A percentile compares a stretch with the other conserved stretches of the same genome.
Conservation (phyloP, 2,329 filamentous ascomycete species). For the Monosporascus sp. region DNA sequence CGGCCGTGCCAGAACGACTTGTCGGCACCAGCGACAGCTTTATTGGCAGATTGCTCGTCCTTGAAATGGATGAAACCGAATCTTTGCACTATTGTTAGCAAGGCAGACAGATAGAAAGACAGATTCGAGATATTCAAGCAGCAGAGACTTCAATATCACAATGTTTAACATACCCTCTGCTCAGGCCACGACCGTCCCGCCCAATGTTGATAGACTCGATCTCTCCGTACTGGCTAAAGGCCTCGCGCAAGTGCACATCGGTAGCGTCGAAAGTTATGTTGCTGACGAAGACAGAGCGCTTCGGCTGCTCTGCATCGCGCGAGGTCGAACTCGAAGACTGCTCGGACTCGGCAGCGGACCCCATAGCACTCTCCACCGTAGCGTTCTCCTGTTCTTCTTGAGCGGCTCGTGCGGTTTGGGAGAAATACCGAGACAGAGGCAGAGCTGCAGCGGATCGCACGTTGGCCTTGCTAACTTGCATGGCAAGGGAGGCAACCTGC, state of each 20-base stretch:
- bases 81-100: conserved; percentile 16
- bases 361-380: conserved; percentile 5
- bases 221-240: conserved; percentile 45
- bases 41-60: conserved; percentile 8
- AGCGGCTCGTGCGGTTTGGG: conserved; percentile 21
- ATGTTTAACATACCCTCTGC: conserved; percentile 26
- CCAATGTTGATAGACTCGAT: conserved; percentile 16
- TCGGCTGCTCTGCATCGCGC: no score
- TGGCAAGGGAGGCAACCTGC: conserved; percentile 22
- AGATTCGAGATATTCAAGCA: not conserved
- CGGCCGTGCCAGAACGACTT: conserved; percentile 31
- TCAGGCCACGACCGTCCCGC: conserved; percentile 23
- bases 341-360: not conserved
- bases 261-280: conserved; percentile 68
- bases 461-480: conserved; percentile 22
- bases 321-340: no score
- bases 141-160: not conserved
- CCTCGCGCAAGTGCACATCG: conserved; percentile 52
- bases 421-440: conserved; percentile 23
- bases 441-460: conserved; percentile 13
- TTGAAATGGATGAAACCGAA: conserved; percentile 25
- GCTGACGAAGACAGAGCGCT: conserved; percentile 55
- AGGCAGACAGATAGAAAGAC: not conserved
- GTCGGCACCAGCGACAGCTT: conserved; percentile 20
- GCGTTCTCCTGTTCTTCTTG: conserved; percentile 11